Conservation (phyloP, 805 yeast genomes). For the Barnettozyma pratensis region DNA sequence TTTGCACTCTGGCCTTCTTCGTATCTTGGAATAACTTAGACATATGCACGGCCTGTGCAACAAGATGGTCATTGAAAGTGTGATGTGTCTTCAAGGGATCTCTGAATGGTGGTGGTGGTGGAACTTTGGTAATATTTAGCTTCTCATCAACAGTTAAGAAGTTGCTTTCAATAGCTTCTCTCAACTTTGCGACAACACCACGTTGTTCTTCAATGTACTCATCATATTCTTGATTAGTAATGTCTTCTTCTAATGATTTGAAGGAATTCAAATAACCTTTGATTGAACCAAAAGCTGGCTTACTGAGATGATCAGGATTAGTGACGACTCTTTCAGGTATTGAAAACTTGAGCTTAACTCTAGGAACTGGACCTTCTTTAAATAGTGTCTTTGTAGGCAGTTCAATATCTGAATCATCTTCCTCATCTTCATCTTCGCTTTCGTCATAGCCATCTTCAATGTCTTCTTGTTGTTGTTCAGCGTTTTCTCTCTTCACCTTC, state of each 20-base stretch:
- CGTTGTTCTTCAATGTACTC: constrained; percentile 50
- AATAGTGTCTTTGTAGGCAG: background rate
- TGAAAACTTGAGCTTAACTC: constrained; percentile 25
- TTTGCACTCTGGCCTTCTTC: constrained; percentile 57
- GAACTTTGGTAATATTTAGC: constrained; percentile 32
- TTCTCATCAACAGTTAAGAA: constrained; percentile 41
- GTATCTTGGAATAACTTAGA: constrained; percentile 66
- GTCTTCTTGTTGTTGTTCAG: constrained; percentile 7
- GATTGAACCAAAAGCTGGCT: constrained; percentile 39
- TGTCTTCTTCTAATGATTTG: constrained; percentile 56
- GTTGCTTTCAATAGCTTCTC: constrained; percentile 40
- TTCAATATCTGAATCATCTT: constrained; percentile 1
- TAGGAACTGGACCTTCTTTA: constrained; percentile 14
- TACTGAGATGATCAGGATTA: constrained; percentile 53
- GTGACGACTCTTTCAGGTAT: constrained; percentile 46
- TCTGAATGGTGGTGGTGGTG: constrained; percentile 38
- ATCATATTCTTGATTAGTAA: constrained; percentile 55
- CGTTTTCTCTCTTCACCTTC: background rate
- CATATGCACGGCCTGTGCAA: constrained; percentile 69
- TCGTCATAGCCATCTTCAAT: constrained; percentile 10
- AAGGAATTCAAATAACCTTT: constrained; percentile 48
- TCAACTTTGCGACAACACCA: constrained; percentile 37
- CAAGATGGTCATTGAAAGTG: constrained; percentile 67
- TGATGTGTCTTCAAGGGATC: constrained; percentile 43
- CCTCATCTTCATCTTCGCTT: constrained; percentile 9